These are phyloP conservation scores for Zea mays DNA, from an alignment of 176 grass and related monocot genomes.

Conservation along the genomic window DNA sequence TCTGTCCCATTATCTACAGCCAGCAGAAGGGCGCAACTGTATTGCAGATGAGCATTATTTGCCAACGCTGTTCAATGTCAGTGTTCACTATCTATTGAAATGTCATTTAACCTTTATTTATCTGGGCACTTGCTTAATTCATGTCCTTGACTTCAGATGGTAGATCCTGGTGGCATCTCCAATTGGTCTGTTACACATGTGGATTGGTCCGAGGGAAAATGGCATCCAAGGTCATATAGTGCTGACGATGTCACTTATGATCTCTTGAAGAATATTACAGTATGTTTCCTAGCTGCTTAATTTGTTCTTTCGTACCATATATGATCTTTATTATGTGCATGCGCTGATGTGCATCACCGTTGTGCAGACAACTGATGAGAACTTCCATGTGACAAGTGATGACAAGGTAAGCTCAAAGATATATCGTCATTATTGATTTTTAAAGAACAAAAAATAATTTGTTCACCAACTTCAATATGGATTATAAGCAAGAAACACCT, in stretches of 20 bases:
- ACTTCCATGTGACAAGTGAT: conserved; percentile 81
- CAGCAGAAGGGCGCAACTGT: conserved; percentile 83
- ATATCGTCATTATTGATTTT: not conserved
- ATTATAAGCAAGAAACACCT: not conserved
- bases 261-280: conserved; percentile 86
- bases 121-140: conserved; percentile 21
- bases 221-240: conserved; percentile 89
- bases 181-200: conserved; percentile 98
- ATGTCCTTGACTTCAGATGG: conserved; percentile 60
- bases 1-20: conserved; percentile 54
- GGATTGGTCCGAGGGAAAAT: conserved; percentile 98
- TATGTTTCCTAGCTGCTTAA: conserved; percentile 40
- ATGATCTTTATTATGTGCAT: conserved; percentile 2
- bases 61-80: conserved; percentile 86
- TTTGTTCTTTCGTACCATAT: not conserved
- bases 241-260: conserved; percentile 83
- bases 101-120: conserved; percentile 22
- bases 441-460: conserved; percentile 18
- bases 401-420: conserved; percentile 51
- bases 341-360: conserved; percentile 27
- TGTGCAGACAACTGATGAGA: conserved; percentile 78
- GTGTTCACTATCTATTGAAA: conserved; percentile 45
- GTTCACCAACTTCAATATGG: not conserved
- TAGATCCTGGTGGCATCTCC: conserved; percentile 86
- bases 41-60: conserved; percentile 99